Evolutionary conservation across 495 filamentous ascomycete genomes (phyloP).

Genomic region (Aspergillus carlsbadensis): DNA sequence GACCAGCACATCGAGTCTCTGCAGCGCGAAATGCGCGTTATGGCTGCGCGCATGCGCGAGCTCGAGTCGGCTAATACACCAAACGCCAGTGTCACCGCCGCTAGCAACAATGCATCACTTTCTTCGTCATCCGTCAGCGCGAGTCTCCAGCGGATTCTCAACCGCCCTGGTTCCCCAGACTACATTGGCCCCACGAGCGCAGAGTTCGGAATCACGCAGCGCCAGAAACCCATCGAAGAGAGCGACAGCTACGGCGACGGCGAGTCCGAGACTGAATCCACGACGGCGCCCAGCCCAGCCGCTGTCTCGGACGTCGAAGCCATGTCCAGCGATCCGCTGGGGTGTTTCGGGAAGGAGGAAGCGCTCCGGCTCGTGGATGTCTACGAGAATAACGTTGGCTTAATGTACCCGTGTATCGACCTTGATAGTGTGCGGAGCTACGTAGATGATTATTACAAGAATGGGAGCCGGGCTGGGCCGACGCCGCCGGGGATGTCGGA

Average conservation of each 20-base stretch:
- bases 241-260: slow-evolving; percentile 26
- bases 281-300: slow-evolving; percentile 21
- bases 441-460: slow-evolving; percentile 51
- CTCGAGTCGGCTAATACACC: slow-evolving; percentile 25
- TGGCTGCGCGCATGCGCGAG: slow-evolving; percentile 34
- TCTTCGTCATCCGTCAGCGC: slow-evolving; percentile 12
- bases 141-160: slow-evolving; percentile 35
- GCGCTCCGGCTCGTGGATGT: slow-evolving; percentile 66
- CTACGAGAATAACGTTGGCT: slow-evolving; percentile 74
- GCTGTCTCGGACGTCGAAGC: slow-evolving; percentile 15
- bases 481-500: slow-evolving; percentile 51
- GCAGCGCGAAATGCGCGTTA: slow-evolving; percentile 31
- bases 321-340: slow-evolving; percentile 20
- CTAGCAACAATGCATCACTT: slow-evolving; percentile 2
- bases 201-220: slow-evolving; percentile 37
- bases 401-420: slow-evolving; percentile 81
- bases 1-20: slow-evolving; percentile 31
- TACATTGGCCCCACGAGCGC: slow-evolving; percentile 45
- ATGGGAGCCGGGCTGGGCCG: slow-evolving; percentile 52
- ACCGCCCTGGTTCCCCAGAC: slow-evolving; percentile 35
- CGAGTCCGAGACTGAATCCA: slow-evolving; percentile 23
- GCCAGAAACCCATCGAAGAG: slow-evolving; percentile 11
- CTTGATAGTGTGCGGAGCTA: slow-evolving; percentile 58
- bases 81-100: background rate
- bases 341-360: slow-evolving; percentile 50